Conservation (phyloP, 306 rosid species). For the Cucumis hystrix region DNA sequence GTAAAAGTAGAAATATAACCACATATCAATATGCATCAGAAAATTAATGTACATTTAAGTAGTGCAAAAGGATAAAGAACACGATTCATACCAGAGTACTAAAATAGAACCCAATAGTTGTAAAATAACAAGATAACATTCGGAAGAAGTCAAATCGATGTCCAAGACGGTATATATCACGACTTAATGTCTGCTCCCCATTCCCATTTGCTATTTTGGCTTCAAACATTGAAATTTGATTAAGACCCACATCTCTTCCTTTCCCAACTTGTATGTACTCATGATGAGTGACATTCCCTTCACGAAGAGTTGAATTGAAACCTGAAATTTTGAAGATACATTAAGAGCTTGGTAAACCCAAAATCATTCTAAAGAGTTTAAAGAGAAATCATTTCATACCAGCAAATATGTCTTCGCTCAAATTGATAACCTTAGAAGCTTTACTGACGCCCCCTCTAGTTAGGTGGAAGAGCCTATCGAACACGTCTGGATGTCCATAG, state of each 20-base stretch:
- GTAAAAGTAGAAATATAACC: background rate
- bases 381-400: constrained; percentile 30
- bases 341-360: background rate
- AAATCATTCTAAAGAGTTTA: background rate
- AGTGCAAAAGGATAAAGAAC: background rate
- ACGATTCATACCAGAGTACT: constrained; percentile 59
- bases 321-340: constrained; percentile 29
- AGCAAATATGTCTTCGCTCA: constrained; percentile 98
- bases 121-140: constrained; percentile 90
- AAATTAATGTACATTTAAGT: background rate
- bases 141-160: constrained; percentile 96
- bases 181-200: constrained; percentile 92
- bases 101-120: constrained; percentile 91
- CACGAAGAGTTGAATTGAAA: constrained; percentile 93
- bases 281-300: constrained; percentile 97
- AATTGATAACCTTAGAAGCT: constrained; percentile 92
- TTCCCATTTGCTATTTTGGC: constrained; percentile 98
- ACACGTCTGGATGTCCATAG: constrained; percentile 98
- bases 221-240: constrained; percentile 97
- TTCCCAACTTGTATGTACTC: constrained; percentile 98
- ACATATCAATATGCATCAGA: background rate
- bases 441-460: constrained; percentile 94
- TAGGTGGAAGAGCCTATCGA: constrained; percentile 92
- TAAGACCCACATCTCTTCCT: constrained; percentile 98
- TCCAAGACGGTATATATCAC: constrained; percentile 93